Percentiles rank a stretch among this genome's conserved stretches.
These are phyloP conservation scores for Patellifolia procumbens DNA, from an alignment of 179 eudicot species.

Conservation along the genomic window DNA sequence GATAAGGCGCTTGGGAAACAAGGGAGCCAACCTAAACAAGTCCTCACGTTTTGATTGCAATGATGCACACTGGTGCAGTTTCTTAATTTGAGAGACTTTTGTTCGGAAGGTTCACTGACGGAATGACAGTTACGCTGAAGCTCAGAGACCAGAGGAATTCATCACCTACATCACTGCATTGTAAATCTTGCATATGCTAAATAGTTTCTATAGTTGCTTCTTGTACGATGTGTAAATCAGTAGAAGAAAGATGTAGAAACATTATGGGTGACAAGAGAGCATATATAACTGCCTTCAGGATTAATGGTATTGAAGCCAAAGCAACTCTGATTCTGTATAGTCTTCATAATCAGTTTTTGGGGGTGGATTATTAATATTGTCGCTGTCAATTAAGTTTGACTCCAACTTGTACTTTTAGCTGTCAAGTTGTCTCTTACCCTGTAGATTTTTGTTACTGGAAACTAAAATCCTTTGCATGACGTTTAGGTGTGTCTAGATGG, in stretches of 20 bases:
- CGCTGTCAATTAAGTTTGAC: too few species aligned
- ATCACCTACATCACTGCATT: not conserved
- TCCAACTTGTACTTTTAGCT: not conserved
- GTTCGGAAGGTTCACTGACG: not conserved
- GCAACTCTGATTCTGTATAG: not conserved
- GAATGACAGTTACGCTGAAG: not conserved
- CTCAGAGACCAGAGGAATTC: not conserved
- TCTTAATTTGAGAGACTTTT: not conserved
- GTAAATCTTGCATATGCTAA: not conserved
- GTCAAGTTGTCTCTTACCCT: not conserved
- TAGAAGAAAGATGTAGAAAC: not conserved
- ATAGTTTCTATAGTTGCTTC: not conserved
- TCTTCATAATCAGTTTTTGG: not conserved
- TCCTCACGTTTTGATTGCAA: constrained; percentile 53
- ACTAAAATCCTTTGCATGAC: too few species aligned
- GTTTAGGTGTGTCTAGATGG: too few species aligned
- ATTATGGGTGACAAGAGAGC: not conserved
- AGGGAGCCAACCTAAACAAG: constrained; percentile 89
- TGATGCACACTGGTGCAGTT: not conserved
- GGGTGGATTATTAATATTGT: not conserved
- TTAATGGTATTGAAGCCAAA: not conserved
- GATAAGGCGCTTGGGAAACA: constrained; percentile 82
- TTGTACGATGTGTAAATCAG: not conserved
- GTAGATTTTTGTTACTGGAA: too few species aligned
- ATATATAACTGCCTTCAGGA: too few species aligned